phyloP scores from a whole-genome alignment of 352 stramenopile genomes.

The Phytophthora citrophthora region DNA sequence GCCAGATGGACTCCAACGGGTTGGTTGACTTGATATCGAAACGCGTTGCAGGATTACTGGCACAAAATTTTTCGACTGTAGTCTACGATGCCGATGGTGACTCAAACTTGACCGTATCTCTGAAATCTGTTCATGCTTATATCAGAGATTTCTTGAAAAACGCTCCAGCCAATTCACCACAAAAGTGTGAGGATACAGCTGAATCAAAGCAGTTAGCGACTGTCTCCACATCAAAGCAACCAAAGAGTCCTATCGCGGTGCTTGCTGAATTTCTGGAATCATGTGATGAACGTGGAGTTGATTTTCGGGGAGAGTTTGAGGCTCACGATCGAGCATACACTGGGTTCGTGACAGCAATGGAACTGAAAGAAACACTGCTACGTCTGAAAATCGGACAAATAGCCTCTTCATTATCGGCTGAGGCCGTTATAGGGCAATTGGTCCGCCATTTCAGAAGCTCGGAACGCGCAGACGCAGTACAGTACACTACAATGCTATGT shows the following conservation, averaged over 20 bases:
- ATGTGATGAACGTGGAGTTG: conserved; percentile 49
- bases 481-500: conserved; percentile 47
- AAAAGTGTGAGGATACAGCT: not conserved
- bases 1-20: conserved; percentile 54
- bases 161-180: not conserved
- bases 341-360: conserved; percentile 44
- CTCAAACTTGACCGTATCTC: conserved; percentile 22
- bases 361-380: conserved; percentile 64
- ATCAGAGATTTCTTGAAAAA: conserved; percentile 23
- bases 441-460: conserved; percentile 57
- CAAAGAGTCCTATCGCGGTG: conserved; percentile 8
- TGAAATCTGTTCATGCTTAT: conserved; percentile 41
- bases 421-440: conserved; percentile 56
- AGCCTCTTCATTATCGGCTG: conserved; percentile 19
- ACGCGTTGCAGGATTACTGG: conserved; percentile 41
- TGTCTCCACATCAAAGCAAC: not conserved
- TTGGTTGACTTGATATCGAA: conserved; percentile 51
- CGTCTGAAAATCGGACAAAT: conserved; percentile 42
- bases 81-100: conserved; percentile 9
- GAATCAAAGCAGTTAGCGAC: not conserved
- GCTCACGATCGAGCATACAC: conserved; percentile 50
- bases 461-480: conserved; percentile 38
- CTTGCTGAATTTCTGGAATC: conserved; percentile 37
- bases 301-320: conserved; percentile 64
- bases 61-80: conserved; percentile 45